Evolutionary conservation across 805 yeast genomes (phyloP).

Genomic region (Hanseniaspora taiwanica): DNA sequence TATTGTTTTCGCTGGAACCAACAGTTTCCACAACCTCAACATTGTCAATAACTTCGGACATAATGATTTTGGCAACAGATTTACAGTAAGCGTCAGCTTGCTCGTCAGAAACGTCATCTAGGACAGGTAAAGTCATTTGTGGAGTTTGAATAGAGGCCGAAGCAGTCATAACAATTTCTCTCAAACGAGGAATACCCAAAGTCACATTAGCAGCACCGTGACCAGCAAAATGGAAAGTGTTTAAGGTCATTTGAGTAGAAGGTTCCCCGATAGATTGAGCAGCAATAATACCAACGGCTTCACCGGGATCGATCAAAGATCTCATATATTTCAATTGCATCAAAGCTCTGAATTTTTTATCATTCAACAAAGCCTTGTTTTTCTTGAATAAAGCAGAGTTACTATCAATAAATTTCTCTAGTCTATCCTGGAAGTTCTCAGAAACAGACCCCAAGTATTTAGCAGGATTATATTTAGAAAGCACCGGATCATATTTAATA

Average conservation of each 20-base stretch:
- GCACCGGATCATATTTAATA: constrained; percentile 72
- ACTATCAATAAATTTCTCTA: constrained; percentile 53
- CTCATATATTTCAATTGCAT: constrained; percentile 99
- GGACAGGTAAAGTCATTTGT: constrained; percentile 88
- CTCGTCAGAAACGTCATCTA: constrained; percentile 65
- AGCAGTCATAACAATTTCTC: constrained; percentile 99
- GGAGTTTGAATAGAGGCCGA: constrained; percentile 94
- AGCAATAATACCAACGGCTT: constrained; percentile 95
- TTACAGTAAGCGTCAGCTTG: constrained; percentile 90
- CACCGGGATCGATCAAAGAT: constrained; percentile 91
- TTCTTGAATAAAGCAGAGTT: constrained; percentile 47
- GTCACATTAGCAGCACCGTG: constrained; percentile 99
- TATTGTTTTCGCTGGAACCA: constrained; percentile 38
- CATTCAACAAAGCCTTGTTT: constrained; percentile 34
- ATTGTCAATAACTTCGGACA: constrained; percentile 80
- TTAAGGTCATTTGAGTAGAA: constrained; percentile 96
- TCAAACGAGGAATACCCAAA: constrained; percentile 98
- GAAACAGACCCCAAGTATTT: constrained; percentile 88
- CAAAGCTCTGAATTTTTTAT: constrained; percentile 80
- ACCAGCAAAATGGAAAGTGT: constrained; percentile 97
- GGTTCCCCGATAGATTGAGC: constrained; percentile 99
- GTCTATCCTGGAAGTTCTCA: constrained; percentile 69
- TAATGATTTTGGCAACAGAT: constrained; percentile 67
- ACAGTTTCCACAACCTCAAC: constrained; percentile 83
- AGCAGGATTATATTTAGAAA: constrained; percentile 77